Conservation (phyloP, 2,329 filamentous ascomycete species). For the Ascochyta lentis region DNA sequence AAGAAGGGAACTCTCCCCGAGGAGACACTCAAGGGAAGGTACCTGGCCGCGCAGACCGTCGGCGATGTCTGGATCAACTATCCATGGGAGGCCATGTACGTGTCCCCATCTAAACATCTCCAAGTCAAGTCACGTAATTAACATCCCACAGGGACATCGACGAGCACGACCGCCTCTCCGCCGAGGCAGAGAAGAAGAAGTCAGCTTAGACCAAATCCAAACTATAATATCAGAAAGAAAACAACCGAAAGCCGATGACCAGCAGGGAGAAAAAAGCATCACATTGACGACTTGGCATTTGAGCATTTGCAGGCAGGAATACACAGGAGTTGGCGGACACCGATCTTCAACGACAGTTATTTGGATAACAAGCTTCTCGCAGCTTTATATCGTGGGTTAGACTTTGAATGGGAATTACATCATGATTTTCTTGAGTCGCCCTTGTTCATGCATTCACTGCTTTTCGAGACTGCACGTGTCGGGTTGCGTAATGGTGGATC, state of each 20-base stretch:
- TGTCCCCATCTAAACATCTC: background rate
- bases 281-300: conserved; percentile 19
- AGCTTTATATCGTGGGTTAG: background rate
- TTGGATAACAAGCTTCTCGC: conserved; percentile 2
- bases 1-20: conserved; percentile 89
- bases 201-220: background rate
- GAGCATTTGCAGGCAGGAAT: conserved; percentile 20
- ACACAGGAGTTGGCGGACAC: conserved; percentile 20
- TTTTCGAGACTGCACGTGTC: too few relatives aligned
- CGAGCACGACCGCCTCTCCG: conserved; percentile 79
- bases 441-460: too few relatives aligned
- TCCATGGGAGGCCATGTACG: conserved; percentile 89
- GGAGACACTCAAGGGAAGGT: conserved; percentile 78
- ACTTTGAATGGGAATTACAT: background rate
- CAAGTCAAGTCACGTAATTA: conserved; percentile 24
- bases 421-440: too few relatives aligned
- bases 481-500: too few relatives aligned
- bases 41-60: conserved; percentile 85
- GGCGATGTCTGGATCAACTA: conserved; percentile 99
- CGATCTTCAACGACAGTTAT: conserved; percentile 17
- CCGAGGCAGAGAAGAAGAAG: conserved; percentile 45
- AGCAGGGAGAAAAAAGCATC: conserved; percentile 9
- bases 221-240: background rate
- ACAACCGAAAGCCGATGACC: background rate
- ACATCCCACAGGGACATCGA: conserved; percentile 73